Percentiles rank a stretch among this genome's conserved stretches.
Evolutionary conservation across 2,329 filamentous ascomycete species (phyloP).

Genomic region (Nothophaeocryptopus gaeumannii): DNA sequence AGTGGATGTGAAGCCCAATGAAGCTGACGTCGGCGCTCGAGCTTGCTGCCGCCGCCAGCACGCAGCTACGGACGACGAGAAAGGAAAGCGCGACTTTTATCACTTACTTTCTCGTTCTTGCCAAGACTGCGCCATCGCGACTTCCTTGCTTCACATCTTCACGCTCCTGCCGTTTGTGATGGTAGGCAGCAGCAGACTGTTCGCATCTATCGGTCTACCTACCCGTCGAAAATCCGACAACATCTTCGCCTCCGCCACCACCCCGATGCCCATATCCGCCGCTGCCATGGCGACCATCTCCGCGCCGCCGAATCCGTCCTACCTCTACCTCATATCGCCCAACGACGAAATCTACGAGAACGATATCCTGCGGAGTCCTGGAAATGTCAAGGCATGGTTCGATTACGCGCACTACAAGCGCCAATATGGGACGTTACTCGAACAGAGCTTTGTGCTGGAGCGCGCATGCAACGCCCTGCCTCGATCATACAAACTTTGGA

Average conservation of each 20-base stretch:
- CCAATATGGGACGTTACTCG: constrained; percentile 77
- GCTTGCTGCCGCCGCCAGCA: too few species aligned
- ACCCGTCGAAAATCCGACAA: constrained; percentile 22
- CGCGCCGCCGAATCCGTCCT: constrained; percentile 24
- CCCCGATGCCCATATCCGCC: constrained; percentile 9
- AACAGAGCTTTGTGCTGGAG: constrained; percentile 86
- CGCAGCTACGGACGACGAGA: too few species aligned
- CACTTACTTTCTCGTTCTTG: neutral
- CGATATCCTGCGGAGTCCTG: constrained; percentile 81
- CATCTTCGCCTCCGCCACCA: constrained; percentile 9
- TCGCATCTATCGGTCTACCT: constrained; percentile 14
- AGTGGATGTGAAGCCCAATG: too few species aligned
- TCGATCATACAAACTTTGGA: constrained; percentile 97
- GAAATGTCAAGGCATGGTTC: constrained; percentile 89
- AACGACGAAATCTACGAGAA: constrained; percentile 96
- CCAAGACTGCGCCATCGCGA: constrained; percentile 1
- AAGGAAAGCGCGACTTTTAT: too few species aligned
- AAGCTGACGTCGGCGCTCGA: too few species aligned
- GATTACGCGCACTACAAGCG: constrained; percentile 89
- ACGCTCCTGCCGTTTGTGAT: constrained; percentile 7
- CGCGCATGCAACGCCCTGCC: constrained; percentile 86
- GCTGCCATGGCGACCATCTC: constrained; percentile 8
- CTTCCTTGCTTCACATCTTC: constrained; percentile 9
- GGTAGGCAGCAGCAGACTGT: constrained; percentile 6
- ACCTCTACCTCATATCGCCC: constrained; percentile 59